Evolutionary conservation across 306 rosid genomes (phyloP).

Genomic region (Myrica gale): DNA sequence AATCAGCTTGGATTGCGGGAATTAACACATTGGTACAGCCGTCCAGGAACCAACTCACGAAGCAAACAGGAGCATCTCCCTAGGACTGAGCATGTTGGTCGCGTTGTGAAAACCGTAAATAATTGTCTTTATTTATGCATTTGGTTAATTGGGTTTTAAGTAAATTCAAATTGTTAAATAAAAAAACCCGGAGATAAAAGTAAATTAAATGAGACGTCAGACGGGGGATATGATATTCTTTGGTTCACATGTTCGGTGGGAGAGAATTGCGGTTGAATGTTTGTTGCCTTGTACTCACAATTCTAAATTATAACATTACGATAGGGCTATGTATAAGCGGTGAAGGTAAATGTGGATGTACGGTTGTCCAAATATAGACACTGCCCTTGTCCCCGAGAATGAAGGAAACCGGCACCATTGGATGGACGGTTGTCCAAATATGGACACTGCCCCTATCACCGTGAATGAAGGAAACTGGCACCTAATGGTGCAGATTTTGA

Average conservation of each 20-base stretch:
- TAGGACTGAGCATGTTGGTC: constrained; percentile 66
- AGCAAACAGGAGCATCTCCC: constrained; percentile 25
- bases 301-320: no score
- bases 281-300: constrained; percentile 25
- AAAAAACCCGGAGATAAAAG: neutral
- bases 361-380: no score
- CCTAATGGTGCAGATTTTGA: no score
- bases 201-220: neutral
- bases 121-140: neutral
- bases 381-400: no score
- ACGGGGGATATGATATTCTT: neutral
- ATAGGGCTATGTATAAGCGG: no score
- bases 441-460: no score
- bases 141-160: no score
- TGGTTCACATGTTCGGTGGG: constrained; percentile 27
- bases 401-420: no score
- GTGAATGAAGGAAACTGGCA: no score
- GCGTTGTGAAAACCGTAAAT: constrained; percentile 3
- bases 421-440: no score
- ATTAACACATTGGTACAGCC: constrained; percentile 4
- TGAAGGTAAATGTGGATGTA: no score
- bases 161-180: neutral
- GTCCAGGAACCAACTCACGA: constrained; percentile 6
- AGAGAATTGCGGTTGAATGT: constrained; percentile 49
- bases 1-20: constrained; percentile 1